Conservation (phyloP, 768 basidiomycete species). For the Hirschioporus abietinus region DNA sequence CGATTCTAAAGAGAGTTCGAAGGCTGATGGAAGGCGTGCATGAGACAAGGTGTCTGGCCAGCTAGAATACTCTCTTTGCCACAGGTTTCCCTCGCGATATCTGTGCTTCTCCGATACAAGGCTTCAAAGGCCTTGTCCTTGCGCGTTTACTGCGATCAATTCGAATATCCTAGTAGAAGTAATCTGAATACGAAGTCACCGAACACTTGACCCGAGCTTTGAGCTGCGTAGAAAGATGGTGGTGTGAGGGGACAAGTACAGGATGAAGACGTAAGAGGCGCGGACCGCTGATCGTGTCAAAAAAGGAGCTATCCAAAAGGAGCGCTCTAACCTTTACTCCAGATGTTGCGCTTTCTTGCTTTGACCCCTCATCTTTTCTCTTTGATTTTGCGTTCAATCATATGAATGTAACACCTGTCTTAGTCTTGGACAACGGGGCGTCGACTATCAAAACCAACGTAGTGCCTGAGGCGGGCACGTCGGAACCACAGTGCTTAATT, state of each 20-base stretch:
- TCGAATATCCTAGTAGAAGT: background rate
- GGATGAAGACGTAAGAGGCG: background rate
- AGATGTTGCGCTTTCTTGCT: background rate
- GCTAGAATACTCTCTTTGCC: background rate
- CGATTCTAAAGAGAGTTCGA: background rate
- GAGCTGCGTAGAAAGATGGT: background rate
- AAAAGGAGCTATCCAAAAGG: background rate
- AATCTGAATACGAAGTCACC: background rate
- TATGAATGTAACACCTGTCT: constrained; percentile 28
- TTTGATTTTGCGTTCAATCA: constrained; percentile 3
- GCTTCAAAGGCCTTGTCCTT: background rate
- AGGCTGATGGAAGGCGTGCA: constrained; percentile 1
- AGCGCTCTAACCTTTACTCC: background rate
- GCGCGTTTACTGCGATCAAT: background rate
- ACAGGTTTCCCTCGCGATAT: background rate
- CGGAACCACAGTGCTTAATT: constrained; percentile 25
- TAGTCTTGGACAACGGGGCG: constrained; percentile 88
- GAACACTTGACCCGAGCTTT: background rate
- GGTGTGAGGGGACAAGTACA: too few relatives aligned
- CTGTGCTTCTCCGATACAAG: background rate
- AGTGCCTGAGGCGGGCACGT: constrained; percentile 24
- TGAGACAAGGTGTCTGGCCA: background rate
- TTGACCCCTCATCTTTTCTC: background rate
- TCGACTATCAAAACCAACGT: constrained; percentile 74
- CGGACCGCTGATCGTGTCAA: background rate